These are phyloP conservation scores for Ophiostoma pallidulum DNA, from an alignment of 2,329 filamentous ascomycete genomes.

Conservation along the genomic window DNA sequence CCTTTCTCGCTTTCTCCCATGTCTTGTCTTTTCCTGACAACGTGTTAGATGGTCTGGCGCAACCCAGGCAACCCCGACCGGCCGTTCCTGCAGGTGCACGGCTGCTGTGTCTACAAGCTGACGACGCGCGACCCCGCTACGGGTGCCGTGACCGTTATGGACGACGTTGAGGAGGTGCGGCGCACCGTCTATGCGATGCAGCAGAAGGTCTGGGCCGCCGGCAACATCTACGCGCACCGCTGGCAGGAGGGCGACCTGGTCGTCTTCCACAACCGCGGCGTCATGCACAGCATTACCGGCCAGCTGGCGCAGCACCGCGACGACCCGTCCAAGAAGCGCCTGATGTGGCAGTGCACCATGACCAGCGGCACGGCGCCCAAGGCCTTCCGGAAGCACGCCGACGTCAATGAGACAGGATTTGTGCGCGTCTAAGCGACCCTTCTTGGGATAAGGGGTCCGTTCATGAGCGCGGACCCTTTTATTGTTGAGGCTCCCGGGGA, in stretches of 20 bases:
- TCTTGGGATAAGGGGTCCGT: too few species aligned
- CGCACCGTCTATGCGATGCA: constrained; percentile 10
- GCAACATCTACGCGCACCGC: constrained; percentile 61
- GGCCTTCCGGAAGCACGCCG: constrained; percentile 10
- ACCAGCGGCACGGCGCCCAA: constrained; percentile 13
- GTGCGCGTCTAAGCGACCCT: constrained; percentile 1
- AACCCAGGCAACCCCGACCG: constrained; percentile 48
- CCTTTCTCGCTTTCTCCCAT: background rate
- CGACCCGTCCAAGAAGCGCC: constrained; percentile 59
- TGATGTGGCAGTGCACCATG: constrained; percentile 72
- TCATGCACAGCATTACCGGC: constrained; percentile 66
- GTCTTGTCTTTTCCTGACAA: background rate
- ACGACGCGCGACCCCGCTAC: constrained; percentile 9
- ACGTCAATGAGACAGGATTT: constrained; percentile 15
- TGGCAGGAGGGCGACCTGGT: constrained; percentile 71
- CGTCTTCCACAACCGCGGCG: constrained; percentile 68
- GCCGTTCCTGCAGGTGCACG: constrained; percentile 13
- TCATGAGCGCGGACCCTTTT: too few species aligned
- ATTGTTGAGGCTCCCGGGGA: too few species aligned
- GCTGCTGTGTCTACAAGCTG: constrained; percentile 14
- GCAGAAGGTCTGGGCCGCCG: constrained; percentile 35
- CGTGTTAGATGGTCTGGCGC: constrained; percentile 55
- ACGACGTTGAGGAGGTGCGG: constrained; percentile 17
- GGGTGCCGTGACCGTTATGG: constrained; percentile 5
- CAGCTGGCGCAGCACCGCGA: constrained; percentile 43